Conservation (phyloP, 192 early-diverging fungal species). For the Gigaspora rosea region DNA sequence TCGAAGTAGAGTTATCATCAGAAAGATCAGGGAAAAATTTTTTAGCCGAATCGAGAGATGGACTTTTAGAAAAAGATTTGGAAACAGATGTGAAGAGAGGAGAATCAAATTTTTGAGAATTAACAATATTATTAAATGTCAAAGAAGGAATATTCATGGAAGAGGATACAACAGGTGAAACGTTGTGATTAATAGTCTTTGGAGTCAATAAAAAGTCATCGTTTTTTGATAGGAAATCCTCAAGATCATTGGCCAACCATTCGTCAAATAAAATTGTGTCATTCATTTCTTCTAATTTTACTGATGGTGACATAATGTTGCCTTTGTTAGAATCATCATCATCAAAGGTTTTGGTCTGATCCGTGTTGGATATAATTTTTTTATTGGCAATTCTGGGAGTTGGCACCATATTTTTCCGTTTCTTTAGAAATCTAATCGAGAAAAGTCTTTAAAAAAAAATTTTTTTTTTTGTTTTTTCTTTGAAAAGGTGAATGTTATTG, state of each 20-base stretch:
- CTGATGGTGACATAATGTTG: not conserved
- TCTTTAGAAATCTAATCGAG: too few relatives aligned
- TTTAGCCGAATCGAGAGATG: not conserved
- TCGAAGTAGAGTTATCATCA: not conserved
- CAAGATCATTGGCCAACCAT: constrained; percentile 17
- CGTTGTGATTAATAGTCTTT: not conserved
- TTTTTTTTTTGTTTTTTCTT: too few relatives aligned
- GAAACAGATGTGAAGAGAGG: not conserved
- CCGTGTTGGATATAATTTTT: too few relatives aligned
- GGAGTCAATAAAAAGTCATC: not conserved
- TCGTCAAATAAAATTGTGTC: not conserved
- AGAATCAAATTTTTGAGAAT: not conserved
- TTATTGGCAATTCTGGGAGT: too few relatives aligned
- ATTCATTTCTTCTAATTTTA: too few relatives aligned
- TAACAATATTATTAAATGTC: not conserved
- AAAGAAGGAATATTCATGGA: not conserved
- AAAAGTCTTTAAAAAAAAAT: too few relatives aligned
- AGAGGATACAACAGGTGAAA: constrained; percentile 5
- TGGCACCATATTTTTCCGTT: too few relatives aligned
- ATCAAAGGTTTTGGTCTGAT: too few relatives aligned
- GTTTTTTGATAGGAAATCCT: not conserved
- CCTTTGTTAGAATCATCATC: too few relatives aligned
- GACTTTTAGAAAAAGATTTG: not conserved
- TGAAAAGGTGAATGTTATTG: too few relatives aligned
- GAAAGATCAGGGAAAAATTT: constrained; percentile 1